Evolutionary conservation across 768 basidiomycete species (phyloP).

Genomic region (Ramaria sp.): DNA sequence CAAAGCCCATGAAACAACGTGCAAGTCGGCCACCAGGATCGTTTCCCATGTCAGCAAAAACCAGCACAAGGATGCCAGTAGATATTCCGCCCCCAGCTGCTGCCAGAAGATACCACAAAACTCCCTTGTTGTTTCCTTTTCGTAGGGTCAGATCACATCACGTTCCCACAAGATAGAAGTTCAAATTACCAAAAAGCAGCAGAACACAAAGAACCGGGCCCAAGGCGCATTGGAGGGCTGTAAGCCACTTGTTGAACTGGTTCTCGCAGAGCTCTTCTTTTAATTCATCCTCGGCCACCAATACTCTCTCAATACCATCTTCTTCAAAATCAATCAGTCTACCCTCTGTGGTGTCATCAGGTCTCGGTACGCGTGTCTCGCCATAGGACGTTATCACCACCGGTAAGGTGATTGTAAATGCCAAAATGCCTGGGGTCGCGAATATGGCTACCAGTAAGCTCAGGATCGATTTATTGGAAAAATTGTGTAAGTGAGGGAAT

Average conservation of each 20-base stretch:
- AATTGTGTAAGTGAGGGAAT: slow-evolving; percentile 77
- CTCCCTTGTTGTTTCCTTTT: slow-evolving; percentile 34
- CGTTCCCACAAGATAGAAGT: not conserved
- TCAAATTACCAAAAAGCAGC: slow-evolving; percentile 65
- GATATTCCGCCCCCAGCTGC: slow-evolving; percentile 43
- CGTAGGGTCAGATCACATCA: not conserved
- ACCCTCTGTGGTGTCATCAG: slow-evolving; percentile 22
- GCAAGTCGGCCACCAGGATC: slow-evolving; percentile 48
- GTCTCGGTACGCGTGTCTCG: slow-evolving; percentile 4
- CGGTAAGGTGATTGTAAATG: slow-evolving; percentile 80
- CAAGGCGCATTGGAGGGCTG: slow-evolving; percentile 69
- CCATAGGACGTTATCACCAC: slow-evolving; percentile 66
- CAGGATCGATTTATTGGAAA: slow-evolving; percentile 55
- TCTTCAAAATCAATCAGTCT: slow-evolving; percentile 63
- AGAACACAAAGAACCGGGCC: slow-evolving; percentile 70
- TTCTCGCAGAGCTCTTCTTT: slow-evolving; percentile 59
- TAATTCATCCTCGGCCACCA: slow-evolving; percentile 67
- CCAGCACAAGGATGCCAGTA: slow-evolving; percentile 41
- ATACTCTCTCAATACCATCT: slow-evolving; percentile 54
- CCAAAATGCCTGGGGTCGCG: slow-evolving; percentile 75
- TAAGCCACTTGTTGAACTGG: slow-evolving; percentile 71
- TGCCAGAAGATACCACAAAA: slow-evolving; percentile 42
- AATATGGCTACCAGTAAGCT: slow-evolving; percentile 68
- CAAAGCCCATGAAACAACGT: slow-evolving; percentile 85
- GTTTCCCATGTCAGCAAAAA: slow-evolving; percentile 49